Base-by-base conservation (phyloP, 345 rosid genomes). In the Brassica nigra region DNA sequence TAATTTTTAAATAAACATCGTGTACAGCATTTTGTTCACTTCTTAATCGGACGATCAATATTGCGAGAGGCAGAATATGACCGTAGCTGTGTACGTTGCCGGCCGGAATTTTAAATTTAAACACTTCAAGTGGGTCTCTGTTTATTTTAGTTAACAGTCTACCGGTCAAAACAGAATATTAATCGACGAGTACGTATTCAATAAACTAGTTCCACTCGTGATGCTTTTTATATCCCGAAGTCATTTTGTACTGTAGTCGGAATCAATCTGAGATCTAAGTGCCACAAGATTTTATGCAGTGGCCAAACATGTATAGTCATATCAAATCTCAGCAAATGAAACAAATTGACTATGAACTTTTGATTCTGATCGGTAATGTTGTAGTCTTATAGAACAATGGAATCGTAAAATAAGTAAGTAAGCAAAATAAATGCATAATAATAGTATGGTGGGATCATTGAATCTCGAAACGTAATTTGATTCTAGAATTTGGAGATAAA, bases 111-210 rank as follows among this genome's bases (percentile, higher is more conserved):
- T 49, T 15, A 1, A 47, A 11, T 68, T n/a, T 49, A 54, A 12
- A 80, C 42, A 14, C 72, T 64, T 70, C 83, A 75, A 75, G 83
- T 80, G 68, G 80, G 67, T 69, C 54, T 68, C 7, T 72, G 2
- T 37, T 20, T 71, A 5, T 37, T 65, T 30, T 44, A 67, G 66
- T 14, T 68, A 75, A 69, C 36, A 63, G 37, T 55, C 66, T 69
- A 80, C 79, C 76, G 67, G 83, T 80, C 79, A 68, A 73, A 72
- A 66, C 68, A 5, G 77, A 78, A 78, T 49, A 66, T 59, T 61
- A 79, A 47, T 64, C 33, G 65, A 73, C 64, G 61, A 36, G 8
- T 52, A n/a, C 57, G n/a, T 34, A 62, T 44, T 62, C 69, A 33
- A 71, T 78, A 39, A 66, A 78, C 54, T 62, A 62, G 8, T 65